Conservation (phyloP, 2,329 filamentous ascomycete genomes). For the Aspergillus sp. region DNA sequence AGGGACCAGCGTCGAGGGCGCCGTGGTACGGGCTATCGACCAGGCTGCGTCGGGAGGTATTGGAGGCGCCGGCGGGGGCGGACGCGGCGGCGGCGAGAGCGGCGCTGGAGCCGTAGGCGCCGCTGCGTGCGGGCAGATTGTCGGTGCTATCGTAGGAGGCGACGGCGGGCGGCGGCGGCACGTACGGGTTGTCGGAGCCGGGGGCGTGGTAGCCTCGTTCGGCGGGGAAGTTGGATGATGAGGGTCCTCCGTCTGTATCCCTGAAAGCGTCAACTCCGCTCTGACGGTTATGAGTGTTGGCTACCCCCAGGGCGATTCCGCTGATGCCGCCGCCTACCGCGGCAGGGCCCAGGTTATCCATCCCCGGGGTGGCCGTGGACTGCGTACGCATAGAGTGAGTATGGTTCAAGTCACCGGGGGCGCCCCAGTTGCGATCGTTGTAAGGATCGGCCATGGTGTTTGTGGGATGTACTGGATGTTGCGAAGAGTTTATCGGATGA, state of each 20-base stretch:
- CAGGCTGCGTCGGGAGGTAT: slow-evolving; percentile 52
- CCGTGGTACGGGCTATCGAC: slow-evolving; percentile 36
- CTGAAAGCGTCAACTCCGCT: slow-evolving; percentile 64
- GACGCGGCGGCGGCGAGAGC: slow-evolving; percentile 34
- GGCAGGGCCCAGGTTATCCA: slow-evolving; percentile 65
- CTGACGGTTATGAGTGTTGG: slow-evolving; percentile 63
- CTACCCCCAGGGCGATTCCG: slow-evolving; percentile 65
- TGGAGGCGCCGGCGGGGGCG: slow-evolving; percentile 21
- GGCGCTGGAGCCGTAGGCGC: slow-evolving; percentile 39
- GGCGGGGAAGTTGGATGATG: slow-evolving; percentile 26
- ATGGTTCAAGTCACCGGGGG: slow-evolving; percentile 16
- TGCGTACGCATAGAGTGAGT: slow-evolving; percentile 33
- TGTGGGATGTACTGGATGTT: background rate
- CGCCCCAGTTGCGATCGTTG: slow-evolving; percentile 6
- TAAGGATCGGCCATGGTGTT: background rate
- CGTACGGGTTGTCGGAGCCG: slow-evolving; percentile 39
- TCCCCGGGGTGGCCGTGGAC: slow-evolving; percentile 56
- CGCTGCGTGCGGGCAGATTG: slow-evolving; percentile 32
- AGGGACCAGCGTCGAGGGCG: slow-evolving; percentile 61
- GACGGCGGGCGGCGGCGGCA: slow-evolving; percentile 23
- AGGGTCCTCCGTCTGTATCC: slow-evolving; percentile 28
- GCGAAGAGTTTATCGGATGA: background rate
- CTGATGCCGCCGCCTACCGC: slow-evolving; percentile 65
- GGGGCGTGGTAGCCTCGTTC: slow-evolving; percentile 35
- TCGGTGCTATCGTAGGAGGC: slow-evolving; percentile 20